These are phyloP conservation scores for Talaromyces wortmannii DNA, from an alignment of 495 filamentous ascomycete genomes.

Conservation along the genomic window DNA sequence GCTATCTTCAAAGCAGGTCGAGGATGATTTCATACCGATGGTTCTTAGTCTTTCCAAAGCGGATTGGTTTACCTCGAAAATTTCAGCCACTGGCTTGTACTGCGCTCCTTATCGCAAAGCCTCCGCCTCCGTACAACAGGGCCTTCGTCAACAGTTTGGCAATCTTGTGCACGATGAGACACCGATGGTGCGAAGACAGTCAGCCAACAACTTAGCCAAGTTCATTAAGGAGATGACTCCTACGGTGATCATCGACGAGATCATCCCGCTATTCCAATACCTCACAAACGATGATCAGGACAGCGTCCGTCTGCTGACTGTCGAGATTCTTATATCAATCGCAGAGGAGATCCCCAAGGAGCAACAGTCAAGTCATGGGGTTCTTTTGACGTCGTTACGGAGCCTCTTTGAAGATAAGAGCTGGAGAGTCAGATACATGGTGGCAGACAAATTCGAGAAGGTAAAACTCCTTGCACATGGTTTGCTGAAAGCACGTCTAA, in stretches of 20 bases:
- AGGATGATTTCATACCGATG: conserved; percentile 93
- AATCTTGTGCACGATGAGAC: conserved; percentile 96
- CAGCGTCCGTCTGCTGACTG: conserved; percentile 90
- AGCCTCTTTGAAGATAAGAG: conserved; percentile 97
- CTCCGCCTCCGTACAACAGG: conserved; percentile 74
- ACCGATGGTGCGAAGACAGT: conserved; percentile 95
- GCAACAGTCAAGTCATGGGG: conserved; percentile 91
- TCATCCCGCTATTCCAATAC: conserved; percentile 98
- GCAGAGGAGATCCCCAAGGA: conserved; percentile 97
- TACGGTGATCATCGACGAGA: conserved; percentile 87
- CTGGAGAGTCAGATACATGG: conserved; percentile 99
- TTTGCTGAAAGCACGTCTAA: conserved; percentile 8
- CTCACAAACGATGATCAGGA: conserved; percentile 94
- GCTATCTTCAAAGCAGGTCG: conserved; percentile 83
- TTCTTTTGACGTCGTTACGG: conserved; percentile 81
- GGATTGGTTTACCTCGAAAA: conserved; percentile 99
- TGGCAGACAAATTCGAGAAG: conserved; percentile 97
- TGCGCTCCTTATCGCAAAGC: conserved; percentile 88
- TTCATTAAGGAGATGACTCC: conserved; percentile 95
- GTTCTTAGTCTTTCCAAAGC: conserved; percentile 93
- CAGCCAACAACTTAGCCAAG: conserved; percentile 92
- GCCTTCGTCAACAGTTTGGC: conserved; percentile 81
- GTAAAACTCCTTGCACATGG: conserved; percentile 30
- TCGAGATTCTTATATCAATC: conserved; percentile 93
- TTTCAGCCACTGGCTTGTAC: conserved; percentile 93